A percentile compares a stretch with the other conserved stretches of the same genome.
These are phyloP conservation scores for Heterobasidion irregulare DNA, from an alignment of 1,284 basidiomycete genomes.

Conservation along the genomic window DNA sequence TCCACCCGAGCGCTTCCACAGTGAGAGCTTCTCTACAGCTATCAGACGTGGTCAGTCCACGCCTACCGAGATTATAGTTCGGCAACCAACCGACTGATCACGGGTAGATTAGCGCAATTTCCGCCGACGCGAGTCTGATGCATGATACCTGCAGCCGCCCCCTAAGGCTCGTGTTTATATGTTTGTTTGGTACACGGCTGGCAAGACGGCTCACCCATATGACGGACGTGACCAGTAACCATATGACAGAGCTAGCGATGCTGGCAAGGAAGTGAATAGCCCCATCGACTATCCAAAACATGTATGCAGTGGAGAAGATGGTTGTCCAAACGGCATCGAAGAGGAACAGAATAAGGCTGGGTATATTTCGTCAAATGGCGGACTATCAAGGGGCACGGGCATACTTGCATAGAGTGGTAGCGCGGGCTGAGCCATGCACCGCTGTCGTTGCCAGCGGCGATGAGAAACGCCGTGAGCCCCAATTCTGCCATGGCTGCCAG, in stretches of 20 bases:
- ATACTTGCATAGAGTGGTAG: slow-evolving; percentile 57
- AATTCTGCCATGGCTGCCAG: slow-evolving; percentile 61
- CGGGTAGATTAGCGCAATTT: slow-evolving; percentile 42
- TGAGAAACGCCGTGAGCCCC: slow-evolving; percentile 61
- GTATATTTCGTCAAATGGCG: background rate
- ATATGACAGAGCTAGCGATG: slow-evolving; percentile 67
- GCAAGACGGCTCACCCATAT: slow-evolving; percentile 46
- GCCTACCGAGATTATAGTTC: background rate
- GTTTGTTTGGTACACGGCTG: background rate
- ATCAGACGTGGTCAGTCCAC: slow-evolving; percentile 6
- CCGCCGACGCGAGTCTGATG: slow-evolving; percentile 50
- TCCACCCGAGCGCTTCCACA: slow-evolving; percentile 67
- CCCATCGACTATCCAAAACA: slow-evolving; percentile 61
- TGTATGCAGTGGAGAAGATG: slow-evolving; percentile 57
- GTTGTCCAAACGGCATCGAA: slow-evolving; percentile 69
- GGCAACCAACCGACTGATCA: slow-evolving; percentile 40
- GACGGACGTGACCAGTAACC: slow-evolving; percentile 53
- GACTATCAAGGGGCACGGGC: background rate
- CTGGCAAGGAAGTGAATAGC: slow-evolving; percentile 59
- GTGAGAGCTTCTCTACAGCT: slow-evolving; percentile 66
- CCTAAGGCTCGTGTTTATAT: slow-evolving; percentile 29
- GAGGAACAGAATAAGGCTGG: slow-evolving; percentile 47
- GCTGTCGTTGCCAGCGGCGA: slow-evolving; percentile 53
- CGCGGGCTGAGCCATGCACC: slow-evolving; percentile 49
- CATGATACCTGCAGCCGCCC: slow-evolving; percentile 56